Conservation (phyloP, 306 rosid species). For the Begonia loranthoides region DNA sequence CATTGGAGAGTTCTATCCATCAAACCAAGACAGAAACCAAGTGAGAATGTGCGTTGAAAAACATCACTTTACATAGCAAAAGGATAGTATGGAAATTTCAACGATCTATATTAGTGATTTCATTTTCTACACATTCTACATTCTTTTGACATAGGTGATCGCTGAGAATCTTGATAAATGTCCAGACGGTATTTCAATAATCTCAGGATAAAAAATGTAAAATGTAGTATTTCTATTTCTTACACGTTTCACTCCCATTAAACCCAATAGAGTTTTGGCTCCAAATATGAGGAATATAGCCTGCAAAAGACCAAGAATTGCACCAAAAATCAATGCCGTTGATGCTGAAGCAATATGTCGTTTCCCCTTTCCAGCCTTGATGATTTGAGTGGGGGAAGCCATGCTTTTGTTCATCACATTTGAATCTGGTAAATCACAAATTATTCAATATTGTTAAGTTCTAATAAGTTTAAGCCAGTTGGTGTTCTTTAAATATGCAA, state of each 20-base stretch:
- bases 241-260: conserved; percentile 69
- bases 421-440: too few species aligned
- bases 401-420: background rate
- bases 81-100: background rate
- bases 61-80: too few species aligned
- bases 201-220: too few species aligned
- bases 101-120: background rate
- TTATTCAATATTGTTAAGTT: too few species aligned
- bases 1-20: conserved; percentile 66
- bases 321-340: conserved; percentile 78
- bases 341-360: conserved; percentile 76
- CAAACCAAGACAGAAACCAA: background rate
- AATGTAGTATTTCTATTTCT: conserved; percentile 6
- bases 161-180: too few species aligned
- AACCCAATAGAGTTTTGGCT: too few species aligned
- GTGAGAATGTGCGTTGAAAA: background rate
- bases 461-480: too few species aligned
- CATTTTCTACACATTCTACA: too few species aligned
- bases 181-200: too few species aligned
- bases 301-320: conserved; percentile 69
- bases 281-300: conserved; percentile 52
- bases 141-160: too few species aligned
- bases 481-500: too few species aligned
- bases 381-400: conserved; percentile 7
- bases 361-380: conserved; percentile 26